A percentile compares a stretch with the other conserved stretches of the same genome.
phyloP scores from a whole-genome alignment of 2,329 filamentous ascomycete genomes.

The Xylaria multiplex region DNA sequence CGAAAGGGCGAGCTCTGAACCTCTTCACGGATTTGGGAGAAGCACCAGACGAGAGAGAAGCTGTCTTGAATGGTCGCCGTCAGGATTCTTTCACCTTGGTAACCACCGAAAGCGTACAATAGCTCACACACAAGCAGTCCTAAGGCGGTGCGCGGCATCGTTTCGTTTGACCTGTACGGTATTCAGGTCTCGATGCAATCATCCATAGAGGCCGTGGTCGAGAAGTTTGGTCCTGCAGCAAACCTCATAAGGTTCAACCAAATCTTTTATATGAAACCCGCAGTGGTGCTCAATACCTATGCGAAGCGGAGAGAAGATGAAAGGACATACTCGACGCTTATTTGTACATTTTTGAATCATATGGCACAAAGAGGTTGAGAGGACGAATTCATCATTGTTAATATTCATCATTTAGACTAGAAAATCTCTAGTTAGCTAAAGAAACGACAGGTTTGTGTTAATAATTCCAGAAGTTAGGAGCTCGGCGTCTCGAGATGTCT shows the following conservation, averaged over 20 bases:
- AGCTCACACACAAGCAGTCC: constrained; percentile 35
- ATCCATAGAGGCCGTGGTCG: background rate
- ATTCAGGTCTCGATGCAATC: background rate
- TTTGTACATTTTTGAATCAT: background rate
- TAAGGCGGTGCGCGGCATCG: constrained; percentile 23
- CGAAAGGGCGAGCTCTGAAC: constrained; percentile 39
- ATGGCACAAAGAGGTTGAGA: background rate
- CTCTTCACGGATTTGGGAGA: constrained; percentile 39
- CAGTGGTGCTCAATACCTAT: background rate
- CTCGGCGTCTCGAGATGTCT: background rate
- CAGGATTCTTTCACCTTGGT: constrained; percentile 29
- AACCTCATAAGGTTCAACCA: background rate
- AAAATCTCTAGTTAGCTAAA: background rate
- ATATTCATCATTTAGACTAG: background rate
- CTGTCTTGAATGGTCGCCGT: constrained; percentile 27
- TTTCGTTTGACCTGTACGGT: constrained; percentile 11
- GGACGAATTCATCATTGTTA: background rate
- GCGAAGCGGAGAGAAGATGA: background rate
- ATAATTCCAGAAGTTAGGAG: too few species aligned
- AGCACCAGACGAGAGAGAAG: constrained; percentile 42
- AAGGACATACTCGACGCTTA: background rate
- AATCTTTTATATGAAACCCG: background rate
- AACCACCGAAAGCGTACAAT: constrained; percentile 33
- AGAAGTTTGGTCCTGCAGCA: background rate
- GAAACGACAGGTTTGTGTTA: background rate